Evolutionary conservation across 106 monocot genomes (phyloP), one percentile per base, ranked within the genome.

Genomic region (Dendrobium nobile): DNA sequence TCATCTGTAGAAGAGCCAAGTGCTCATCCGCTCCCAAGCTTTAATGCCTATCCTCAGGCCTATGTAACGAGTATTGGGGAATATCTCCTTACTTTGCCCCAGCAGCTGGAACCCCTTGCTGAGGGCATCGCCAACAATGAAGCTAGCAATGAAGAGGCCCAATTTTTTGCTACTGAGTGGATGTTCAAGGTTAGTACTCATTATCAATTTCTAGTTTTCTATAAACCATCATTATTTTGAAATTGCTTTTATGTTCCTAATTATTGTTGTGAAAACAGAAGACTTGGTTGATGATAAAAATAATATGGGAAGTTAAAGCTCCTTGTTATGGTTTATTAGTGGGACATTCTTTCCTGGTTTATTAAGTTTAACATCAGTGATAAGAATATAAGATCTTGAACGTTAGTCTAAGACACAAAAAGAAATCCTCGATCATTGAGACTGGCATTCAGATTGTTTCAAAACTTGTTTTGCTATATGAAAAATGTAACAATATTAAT

Each of bases 141-240:
- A 74, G 72, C 82, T 24, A 78, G 85, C 40, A 74, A 84, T 75
- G 97, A 98, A 70, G 97, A 97, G 40, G 92, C 92, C 5, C 98
- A 98, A 56, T 84, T 98, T 75, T 95, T 98, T 75, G 98, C 98
- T 27, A 95, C 94, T n/a, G 98, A 98, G 80, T 98, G 98, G 98
- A 91, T 98, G 89, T 92, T 94, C 67, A 98, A 98, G 94, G 94
- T 98, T 88, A 86, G 79, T 9, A 67, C 24, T 68, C 51, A 56
- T 27, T 9, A 59, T 76, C 56, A 51, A 31, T n/a, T 41, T 43
- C 4, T 78, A 20, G 41, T 58, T 24, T 74, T 77, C 15, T 24
- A 48, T 31, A 26, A 68, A 19, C 20, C 19, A 74, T 54, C 55
- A 74, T 55, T 75, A 13, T 45, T 58, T 82, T 5, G 18, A 20